These are phyloP conservation scores for Colletotrichum sp. DNA, from an alignment of 2,329 filamentous ascomycete species.

Conservation along the genomic window DNA sequence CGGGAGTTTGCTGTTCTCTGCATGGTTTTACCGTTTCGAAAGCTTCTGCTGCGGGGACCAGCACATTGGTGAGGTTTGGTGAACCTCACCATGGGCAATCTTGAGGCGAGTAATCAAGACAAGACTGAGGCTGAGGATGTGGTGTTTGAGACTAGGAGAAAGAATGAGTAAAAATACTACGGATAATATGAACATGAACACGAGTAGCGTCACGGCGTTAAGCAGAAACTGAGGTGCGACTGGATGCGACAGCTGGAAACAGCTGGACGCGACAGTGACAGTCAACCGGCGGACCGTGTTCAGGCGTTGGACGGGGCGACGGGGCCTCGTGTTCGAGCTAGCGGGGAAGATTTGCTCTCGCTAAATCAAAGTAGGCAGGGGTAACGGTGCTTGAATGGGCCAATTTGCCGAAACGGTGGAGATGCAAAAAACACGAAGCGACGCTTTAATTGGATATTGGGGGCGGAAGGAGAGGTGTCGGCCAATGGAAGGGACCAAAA, in stretches of 20 bases:
- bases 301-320: neutral
- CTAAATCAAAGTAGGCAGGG: neutral
- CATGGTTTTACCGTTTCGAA: neutral
- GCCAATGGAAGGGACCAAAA: neutral
- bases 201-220: neutral
- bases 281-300: neutral
- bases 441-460: slow-evolving; percentile 8
- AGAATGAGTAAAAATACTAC: neutral
- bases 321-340: slow-evolving; percentile 15
- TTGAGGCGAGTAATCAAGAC: neutral
- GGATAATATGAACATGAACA: neutral
- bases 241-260: neutral
- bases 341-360: slow-evolving; percentile 2
- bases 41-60: neutral
- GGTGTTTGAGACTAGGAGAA: neutral
- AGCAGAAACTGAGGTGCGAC: neutral
- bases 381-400: slow-evolving; percentile 21
- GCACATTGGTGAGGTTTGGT: too few relatives aligned
- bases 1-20: slow-evolving; percentile 17
- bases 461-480: neutral
- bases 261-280: neutral
- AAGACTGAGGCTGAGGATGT: neutral
- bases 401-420: slow-evolving; percentile 25
- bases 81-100: neutral
- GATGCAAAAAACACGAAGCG: neutral